phyloP scores from a whole-genome alignment of 768 basidiomycete species.

The Cystobasidium onofrii region DNA sequence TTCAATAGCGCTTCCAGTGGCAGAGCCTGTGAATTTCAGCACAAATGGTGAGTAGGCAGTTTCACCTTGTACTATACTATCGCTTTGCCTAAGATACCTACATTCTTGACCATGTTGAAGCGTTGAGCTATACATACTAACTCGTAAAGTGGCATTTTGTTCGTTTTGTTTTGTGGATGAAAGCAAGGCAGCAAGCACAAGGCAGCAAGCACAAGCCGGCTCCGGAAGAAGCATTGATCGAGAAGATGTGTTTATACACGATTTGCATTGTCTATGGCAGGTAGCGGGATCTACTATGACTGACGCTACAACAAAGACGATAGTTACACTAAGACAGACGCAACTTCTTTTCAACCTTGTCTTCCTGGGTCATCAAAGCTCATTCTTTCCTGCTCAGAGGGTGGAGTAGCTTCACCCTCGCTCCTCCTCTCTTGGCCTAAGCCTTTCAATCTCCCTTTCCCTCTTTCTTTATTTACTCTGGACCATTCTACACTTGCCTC shows the following conservation, averaged over 20 bases:
- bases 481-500: conserved; percentile 27
- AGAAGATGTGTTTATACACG: too few relatives aligned
- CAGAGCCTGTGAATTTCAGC: neutral
- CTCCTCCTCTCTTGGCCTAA: conserved; percentile 9
- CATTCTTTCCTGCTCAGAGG: conserved; percentile 7
- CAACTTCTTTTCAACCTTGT: neutral
- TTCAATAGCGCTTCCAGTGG: neutral
- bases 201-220: neutral
- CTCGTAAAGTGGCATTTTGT: conserved; percentile 13
- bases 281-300: too few relatives aligned
- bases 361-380: conserved; percentile 4
- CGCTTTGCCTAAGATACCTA: neutral
- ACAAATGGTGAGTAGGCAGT: too few relatives aligned
- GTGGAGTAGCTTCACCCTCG: neutral
- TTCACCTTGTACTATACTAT: neutral
- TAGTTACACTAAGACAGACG: neutral
- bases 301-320: too few relatives aligned
- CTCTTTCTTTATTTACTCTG: conserved; percentile 10
- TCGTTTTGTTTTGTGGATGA: neutral
- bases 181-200: neutral
- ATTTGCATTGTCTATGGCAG: too few relatives aligned
- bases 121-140: conserved; percentile 15
- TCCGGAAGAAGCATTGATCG: too few relatives aligned
- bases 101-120: neutral
- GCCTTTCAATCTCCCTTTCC: conserved; percentile 21